Base-by-base conservation (phyloP, 2,329 filamentous ascomycete genomes). In the Iodosphaeria phyllophila region DNA sequence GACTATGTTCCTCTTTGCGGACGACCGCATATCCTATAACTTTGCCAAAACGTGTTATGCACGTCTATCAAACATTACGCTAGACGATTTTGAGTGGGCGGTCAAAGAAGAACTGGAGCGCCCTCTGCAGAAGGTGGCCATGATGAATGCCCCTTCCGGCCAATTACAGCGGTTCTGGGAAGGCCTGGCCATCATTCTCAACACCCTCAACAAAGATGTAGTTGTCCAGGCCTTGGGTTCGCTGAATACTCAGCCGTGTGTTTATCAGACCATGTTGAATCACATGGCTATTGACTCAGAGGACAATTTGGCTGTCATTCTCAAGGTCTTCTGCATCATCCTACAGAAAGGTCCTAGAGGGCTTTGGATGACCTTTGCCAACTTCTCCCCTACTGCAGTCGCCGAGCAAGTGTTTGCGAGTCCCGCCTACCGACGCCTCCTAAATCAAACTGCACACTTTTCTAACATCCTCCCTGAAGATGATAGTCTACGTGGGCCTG, bases 311-410 rank as follows among this genome's bases (percentile, higher is more conserved):
- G 58, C 71, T 8, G 62, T 73, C 29, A 57, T 89, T 10, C 59
- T 92, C 22, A 67, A 71, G 28, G 70, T 74, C 2, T 64, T 92
- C 31, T 68, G 66, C 22, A 58, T 57, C 8, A 60, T 93, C 10
- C 56, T 93, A 26, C 64, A 73, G 34, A 83, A 78, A 37, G 75
- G 79, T 0, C 64, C 82, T 0, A 65, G 64, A 27, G 76, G 78
- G 22, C 89, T 93, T 38, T 93, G 86, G 86, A 75, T 82, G 38
- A 74, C 82, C 2, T 74, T 92, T 51, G 74, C 77, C 25, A 68
- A 80, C 16, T 79, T 86, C 25, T 75, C 78, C 1, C 75, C 82
- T 3, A 72, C 73, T 20, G 70, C 74, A 17, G 69, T 95, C 23
- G 69, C 82, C n/a, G 83, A 93, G 42, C 66, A 83, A 33, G 66